Evolutionary conservation across 768 basidiomycete genomes (phyloP).

Genomic region (Lentinula lateritia): DNA sequence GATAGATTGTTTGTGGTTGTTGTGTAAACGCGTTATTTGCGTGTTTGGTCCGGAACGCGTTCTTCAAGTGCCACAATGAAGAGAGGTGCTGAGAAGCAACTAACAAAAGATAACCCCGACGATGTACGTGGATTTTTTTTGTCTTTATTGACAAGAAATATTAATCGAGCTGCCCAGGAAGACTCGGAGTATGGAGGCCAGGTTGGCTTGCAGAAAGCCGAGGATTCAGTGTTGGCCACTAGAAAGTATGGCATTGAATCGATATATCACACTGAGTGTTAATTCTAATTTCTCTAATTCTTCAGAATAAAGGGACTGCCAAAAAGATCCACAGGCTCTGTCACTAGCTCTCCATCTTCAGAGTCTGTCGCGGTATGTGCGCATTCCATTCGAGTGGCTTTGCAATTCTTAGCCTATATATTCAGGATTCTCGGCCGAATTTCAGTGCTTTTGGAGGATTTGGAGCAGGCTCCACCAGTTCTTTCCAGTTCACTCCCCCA

Average conservation of each 20-base stretch:
- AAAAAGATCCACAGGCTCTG: slow-evolving; percentile 32
- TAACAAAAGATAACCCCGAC: slow-evolving; percentile 50
- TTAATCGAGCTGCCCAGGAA: slow-evolving; percentile 25
- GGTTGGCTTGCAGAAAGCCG: slow-evolving; percentile 52
- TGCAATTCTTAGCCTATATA: neutral
- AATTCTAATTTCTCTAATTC: slow-evolving; percentile 9
- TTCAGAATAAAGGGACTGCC: slow-evolving; percentile 64
- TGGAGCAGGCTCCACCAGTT: slow-evolving; percentile 25
- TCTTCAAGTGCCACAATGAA: slow-evolving; percentile 45
- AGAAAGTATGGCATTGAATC: slow-evolving; percentile 43
- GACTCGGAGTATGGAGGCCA: slow-evolving; percentile 21
- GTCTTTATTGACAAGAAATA: neutral
- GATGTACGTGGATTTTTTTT: slow-evolving; percentile 23
- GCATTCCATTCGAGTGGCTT: slow-evolving; percentile 8
- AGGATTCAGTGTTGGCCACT: slow-evolving; percentile 45
- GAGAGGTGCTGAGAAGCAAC: slow-evolving; percentile 67
- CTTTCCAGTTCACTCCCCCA: slow-evolving; percentile 37
- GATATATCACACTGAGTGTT: neutral
- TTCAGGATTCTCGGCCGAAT: slow-evolving; percentile 31
- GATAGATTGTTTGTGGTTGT: neutral
- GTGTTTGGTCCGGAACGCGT: neutral
- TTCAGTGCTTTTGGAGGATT: slow-evolving; percentile 52
- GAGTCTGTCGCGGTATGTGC: slow-evolving; percentile 4
- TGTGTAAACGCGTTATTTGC: neutral
- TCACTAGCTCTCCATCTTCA: slow-evolving; percentile 14